These are phyloP conservation scores for Penicillium lagena DNA, from an alignment of 495 filamentous ascomycete species.

Conservation along the genomic window DNA sequence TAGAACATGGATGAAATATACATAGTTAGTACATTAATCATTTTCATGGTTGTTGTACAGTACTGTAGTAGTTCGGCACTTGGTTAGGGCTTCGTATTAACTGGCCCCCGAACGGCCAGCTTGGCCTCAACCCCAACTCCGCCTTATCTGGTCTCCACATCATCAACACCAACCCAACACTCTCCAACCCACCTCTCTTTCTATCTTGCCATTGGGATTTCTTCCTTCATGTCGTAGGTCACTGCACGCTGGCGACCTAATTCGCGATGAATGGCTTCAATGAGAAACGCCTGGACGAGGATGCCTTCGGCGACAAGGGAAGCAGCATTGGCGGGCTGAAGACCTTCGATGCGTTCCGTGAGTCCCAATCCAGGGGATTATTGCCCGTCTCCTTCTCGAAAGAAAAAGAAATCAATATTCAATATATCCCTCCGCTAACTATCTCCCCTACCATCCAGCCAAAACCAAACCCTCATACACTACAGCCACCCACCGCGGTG, in stretches of 20 bases:
- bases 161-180: no score
- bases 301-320: constrained; percentile 67
- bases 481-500: constrained; percentile 71
- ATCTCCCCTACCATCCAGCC: constrained; percentile 43
- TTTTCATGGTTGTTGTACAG: no score
- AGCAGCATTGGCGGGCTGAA: constrained; percentile 51
- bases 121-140: constrained; percentile 26
- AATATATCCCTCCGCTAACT: no score
- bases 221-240: constrained; percentile 22
- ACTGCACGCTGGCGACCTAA: background rate
- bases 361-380: constrained; percentile 23
- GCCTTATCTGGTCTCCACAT: constrained; percentile 8
- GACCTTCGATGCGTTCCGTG: constrained; percentile 97
- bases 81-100: background rate
- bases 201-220: constrained; percentile 9
- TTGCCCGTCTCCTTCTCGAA: background rate
- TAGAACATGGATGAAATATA: no score
- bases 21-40: no score
- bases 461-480: constrained; percentile 96
- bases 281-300: constrained; percentile 65
- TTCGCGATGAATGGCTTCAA: constrained; percentile 65
- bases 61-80: no score
- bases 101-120: constrained; percentile 21
- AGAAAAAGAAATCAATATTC: background rate
- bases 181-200: constrained; percentile 1